These are phyloP conservation scores for Ballota nigra DNA, from an alignment of 257 asterid species.

Conservation along the genomic window DNA sequence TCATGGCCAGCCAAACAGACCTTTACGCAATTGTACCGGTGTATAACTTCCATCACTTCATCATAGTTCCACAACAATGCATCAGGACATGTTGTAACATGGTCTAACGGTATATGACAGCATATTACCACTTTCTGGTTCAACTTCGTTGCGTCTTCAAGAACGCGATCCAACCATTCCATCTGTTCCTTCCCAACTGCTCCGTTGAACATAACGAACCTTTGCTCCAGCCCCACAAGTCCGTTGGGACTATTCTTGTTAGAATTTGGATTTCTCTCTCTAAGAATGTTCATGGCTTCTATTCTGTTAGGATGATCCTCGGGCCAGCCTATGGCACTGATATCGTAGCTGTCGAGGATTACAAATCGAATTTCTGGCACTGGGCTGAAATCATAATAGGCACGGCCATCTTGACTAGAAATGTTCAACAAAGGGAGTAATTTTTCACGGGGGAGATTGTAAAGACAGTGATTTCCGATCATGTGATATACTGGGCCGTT, in stretches of 20 bases:
- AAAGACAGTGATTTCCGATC: constrained; percentile 96
- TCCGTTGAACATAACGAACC: constrained; percentile 89
- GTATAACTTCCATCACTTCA: constrained; percentile 84
- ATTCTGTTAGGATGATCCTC: constrained; percentile 59
- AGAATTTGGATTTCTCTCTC: constrained; percentile 72
- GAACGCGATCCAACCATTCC: constrained; percentile 73
- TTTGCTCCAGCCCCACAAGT: constrained; percentile 60
- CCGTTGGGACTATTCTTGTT: constrained; percentile 89
- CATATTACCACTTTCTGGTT: constrained; percentile 75
- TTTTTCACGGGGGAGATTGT: constrained; percentile 88
- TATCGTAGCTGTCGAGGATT: constrained; percentile 79
- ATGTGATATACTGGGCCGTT: constrained; percentile 77
- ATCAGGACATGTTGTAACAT: constrained; percentile 49
- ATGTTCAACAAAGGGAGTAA: constrained; percentile 71
- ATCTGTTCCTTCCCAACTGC: constrained; percentile 82
- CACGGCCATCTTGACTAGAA: constrained; percentile 36
- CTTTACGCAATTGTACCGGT: constrained; percentile 70
- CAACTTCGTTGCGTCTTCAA: constrained; percentile 50
- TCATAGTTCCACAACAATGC: constrained; percentile 77
- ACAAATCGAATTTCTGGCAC: constrained; percentile 69
- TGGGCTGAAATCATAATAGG: constrained; percentile 88
- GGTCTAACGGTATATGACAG: constrained; percentile 77
- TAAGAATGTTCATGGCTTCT: constrained; percentile 54
- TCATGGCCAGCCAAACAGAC: constrained; percentile 84
- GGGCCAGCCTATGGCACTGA: constrained; percentile 89